These are phyloP conservation scores for Fusarium setosum DNA, from an alignment of 2,329 filamentous ascomycete genomes.

Conservation along the genomic window DNA sequence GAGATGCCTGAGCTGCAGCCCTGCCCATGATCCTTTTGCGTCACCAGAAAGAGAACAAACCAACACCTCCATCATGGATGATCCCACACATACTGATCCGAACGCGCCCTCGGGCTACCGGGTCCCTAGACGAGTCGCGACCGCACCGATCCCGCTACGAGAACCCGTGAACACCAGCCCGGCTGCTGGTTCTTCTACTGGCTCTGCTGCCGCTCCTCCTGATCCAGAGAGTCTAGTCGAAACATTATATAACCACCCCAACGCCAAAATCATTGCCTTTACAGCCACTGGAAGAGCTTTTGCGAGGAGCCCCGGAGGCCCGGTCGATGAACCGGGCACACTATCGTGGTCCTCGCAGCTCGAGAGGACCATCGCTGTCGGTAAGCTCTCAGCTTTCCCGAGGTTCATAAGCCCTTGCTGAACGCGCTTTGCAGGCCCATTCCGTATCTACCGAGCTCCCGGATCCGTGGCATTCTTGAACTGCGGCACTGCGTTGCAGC, in stretches of 20 bases:
- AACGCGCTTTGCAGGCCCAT: slow-evolving; percentile 63
- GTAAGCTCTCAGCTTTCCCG: slow-evolving; percentile 54
- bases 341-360: slow-evolving; percentile 80
- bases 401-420: not conserved
- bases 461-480: slow-evolving; percentile 90
- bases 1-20: slow-evolving; percentile 38
- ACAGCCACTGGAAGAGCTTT: slow-evolving; percentile 50
- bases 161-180: slow-evolving; percentile 36
- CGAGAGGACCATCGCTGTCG: slow-evolving; percentile 84
- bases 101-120: slow-evolving; percentile 38
- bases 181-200: no score
- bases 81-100: no score
- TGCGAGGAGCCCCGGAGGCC: slow-evolving; percentile 48
- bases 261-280: slow-evolving; percentile 74
- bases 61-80: slow-evolving; percentile 33
- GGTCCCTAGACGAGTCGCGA: slow-evolving; percentile 50
- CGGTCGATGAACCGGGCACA: slow-evolving; percentile 65
- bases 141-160: slow-evolving; percentile 49
- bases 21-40: slow-evolving; percentile 21
- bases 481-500: slow-evolving; percentile 84
- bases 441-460: slow-evolving; percentile 87
- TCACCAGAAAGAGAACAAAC: slow-evolving; percentile 15
- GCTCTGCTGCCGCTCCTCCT: slow-evolving; percentile 33
- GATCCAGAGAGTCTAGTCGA: slow-evolving; percentile 60
- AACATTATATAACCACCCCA: slow-evolving; percentile 79